These are phyloP conservation scores for Comarum palustre DNA, from an alignment of 306 rosid genomes.

Conservation along the genomic window DNA sequence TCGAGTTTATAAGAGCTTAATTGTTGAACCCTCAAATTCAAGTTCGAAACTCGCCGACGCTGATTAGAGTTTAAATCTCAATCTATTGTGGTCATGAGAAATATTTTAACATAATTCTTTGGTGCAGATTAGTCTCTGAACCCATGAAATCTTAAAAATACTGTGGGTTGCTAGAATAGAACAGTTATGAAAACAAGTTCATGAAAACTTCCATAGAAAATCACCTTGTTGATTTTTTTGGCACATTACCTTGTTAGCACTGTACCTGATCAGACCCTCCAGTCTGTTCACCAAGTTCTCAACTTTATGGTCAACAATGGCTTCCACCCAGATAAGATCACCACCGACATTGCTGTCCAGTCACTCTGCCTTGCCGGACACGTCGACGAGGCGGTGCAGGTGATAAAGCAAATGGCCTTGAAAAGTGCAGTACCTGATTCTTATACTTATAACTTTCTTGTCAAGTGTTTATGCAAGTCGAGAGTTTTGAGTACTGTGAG, in stretches of 20 bases:
- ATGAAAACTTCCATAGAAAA: no score
- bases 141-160: no score
- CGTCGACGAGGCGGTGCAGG: slow-evolving; percentile 51
- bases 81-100: no score
- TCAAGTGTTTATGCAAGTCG: slow-evolving; percentile 64
- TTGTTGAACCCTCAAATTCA: no score
- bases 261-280: slow-evolving; percentile 42
- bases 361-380: slow-evolving; percentile 52
- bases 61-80: no score
- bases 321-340: slow-evolving; percentile 51
- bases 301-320: slow-evolving; percentile 65
- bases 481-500: slow-evolving; percentile 44
- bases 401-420: slow-evolving; percentile 48
- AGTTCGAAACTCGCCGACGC: no score
- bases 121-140: no score
- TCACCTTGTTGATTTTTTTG: no score
- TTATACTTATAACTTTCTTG: slow-evolving; percentile 59
- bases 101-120: no score
- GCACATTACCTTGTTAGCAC: neutral
- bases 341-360: slow-evolving; percentile 62
- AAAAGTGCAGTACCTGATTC: slow-evolving; percentile 60
- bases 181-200: no score
- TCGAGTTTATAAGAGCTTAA: no score
- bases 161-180: no score
- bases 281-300: slow-evolving; percentile 54